Evolutionary conservation across 192 early-diverging fungal genomes (phyloP).

Genomic region (Coemansia sp.): DNA sequence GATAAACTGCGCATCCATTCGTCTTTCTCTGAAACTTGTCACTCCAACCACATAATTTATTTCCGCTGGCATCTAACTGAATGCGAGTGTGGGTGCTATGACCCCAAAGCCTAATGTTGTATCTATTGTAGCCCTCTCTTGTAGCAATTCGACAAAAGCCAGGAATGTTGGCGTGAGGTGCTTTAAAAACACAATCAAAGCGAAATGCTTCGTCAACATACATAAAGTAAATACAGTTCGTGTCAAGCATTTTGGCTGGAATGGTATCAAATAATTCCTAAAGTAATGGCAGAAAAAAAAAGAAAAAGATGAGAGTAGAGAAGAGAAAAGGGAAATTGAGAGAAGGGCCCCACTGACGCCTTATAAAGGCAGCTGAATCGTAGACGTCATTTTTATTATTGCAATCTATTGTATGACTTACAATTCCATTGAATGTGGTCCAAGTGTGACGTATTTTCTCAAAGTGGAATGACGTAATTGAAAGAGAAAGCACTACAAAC

Average conservation of each 20-base stretch:
- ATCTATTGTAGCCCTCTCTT: not conserved
- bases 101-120: not conserved
- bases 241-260: not conserved
- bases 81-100: not conserved
- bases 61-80: not conserved
- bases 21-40: too few species aligned
- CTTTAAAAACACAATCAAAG: not conserved
- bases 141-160: not conserved
- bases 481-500: too few species aligned
- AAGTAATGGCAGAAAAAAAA: not conserved
- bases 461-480: too few species aligned
- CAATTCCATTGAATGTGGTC: too few species aligned
- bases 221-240: not conserved
- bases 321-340: not conserved
- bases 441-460: too few species aligned
- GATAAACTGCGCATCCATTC: too few species aligned
- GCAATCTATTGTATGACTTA: not conserved
- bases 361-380: not conserved
- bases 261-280: not conserved
- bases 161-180: not conserved
- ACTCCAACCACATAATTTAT: too few species aligned
- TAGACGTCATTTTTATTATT: not conserved
- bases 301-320: not conserved
- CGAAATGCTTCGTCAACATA: not conserved
- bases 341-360: not conserved